Evolutionary conservation across 1,139 yeast species (phyloP), one percentile per base, ranked within the genome.

Genomic region (Pneumocystis carinii): DNA sequence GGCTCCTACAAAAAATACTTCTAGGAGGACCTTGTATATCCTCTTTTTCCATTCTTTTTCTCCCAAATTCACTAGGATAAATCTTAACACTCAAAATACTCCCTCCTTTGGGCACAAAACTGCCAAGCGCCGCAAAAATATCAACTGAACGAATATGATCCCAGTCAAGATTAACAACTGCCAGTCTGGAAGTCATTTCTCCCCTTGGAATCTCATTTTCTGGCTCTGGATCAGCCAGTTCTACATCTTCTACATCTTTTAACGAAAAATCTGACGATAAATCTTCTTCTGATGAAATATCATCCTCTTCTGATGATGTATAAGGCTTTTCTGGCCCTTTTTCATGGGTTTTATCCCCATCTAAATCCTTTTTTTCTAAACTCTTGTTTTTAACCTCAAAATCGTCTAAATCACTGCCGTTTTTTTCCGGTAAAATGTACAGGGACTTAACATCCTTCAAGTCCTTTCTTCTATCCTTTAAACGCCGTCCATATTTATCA

Each of bases 111-210:
- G 97, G 96, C 24, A 87, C 86, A 76, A 94, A 94, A 63, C 96
- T 85, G 6, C 84, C 77, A 70, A 94, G 89, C 0, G 97, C 86
- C 5, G 95, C 95, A 87, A 88, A 83, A 68, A 94, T 75, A 73
- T 92, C 98, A 14, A 83, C 83, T 0, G 97, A 87, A 62, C 83
- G 81, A 27, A 94, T 79, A 71, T 92, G 87, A 70, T 94, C 99
- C 98, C 98, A 94, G 72, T 94, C 98, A 81, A 94, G 79, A 71
- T 94, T 94, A 39, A 94, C 98, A 1, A 86, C 96, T 0, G 98
- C 98, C 72, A 94, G 79, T 5, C 87, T 77, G 48, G 77, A 76
- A 0, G 95, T 80, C 37, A 96, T 96, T 1, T 90, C 97, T 59
- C 96, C 95, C 66, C 83, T 85, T 62, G 87, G 92, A 14, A 94